phyloP scores from a whole-genome alignment of 2,329 filamentous ascomycete genomes.

The Ascochyta rabiei region DNA sequence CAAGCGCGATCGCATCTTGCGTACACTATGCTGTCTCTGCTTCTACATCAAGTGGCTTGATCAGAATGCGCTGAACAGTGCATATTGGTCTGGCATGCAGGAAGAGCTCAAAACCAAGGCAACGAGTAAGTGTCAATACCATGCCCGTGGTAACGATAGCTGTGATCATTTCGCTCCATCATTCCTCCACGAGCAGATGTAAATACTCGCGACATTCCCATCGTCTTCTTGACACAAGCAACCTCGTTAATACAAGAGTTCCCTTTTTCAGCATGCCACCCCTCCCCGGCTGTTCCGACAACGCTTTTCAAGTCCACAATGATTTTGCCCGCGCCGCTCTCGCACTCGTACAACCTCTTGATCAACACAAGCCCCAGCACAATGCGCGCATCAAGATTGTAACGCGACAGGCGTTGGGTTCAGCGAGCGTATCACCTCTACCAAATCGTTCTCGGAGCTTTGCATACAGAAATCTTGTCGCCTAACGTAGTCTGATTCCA shows the following conservation, averaged over 20 bases:
- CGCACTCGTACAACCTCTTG: conserved; percentile 18
- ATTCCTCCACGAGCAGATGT: not conserved
- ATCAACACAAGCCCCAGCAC: conserved; percentile 19
- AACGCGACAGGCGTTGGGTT: conserved; percentile 24
- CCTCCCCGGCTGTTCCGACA: conserved; percentile 24
- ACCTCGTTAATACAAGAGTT: not conserved
- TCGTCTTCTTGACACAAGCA: not conserved
- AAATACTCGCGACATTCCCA: not conserved
- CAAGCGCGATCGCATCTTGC: conserved; percentile 27
- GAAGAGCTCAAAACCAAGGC: conserved; percentile 39
- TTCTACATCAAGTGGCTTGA: conserved; percentile 34
- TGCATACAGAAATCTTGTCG: conserved; percentile 19
- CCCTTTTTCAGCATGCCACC: conserved; percentile 14
- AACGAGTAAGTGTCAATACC: conserved; percentile 50
- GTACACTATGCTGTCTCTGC: conserved; percentile 29
- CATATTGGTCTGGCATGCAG: conserved; percentile 29
- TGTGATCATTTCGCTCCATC: not conserved
- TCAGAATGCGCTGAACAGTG: conserved; percentile 27
- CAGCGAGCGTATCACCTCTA: conserved; percentile 5
- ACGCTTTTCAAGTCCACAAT: conserved; percentile 12
- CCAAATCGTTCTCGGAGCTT: not conserved
- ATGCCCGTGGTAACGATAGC: not conserved
- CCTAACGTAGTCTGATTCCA: conserved; percentile 21
- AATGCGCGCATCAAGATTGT: conserved; percentile 24
- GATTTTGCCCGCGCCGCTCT: conserved; percentile 17